These are phyloP conservation scores for Verticillium dahliae DNA, from an alignment of 2,329 filamentous ascomycete genomes.

Conservation along the genomic window DNA sequence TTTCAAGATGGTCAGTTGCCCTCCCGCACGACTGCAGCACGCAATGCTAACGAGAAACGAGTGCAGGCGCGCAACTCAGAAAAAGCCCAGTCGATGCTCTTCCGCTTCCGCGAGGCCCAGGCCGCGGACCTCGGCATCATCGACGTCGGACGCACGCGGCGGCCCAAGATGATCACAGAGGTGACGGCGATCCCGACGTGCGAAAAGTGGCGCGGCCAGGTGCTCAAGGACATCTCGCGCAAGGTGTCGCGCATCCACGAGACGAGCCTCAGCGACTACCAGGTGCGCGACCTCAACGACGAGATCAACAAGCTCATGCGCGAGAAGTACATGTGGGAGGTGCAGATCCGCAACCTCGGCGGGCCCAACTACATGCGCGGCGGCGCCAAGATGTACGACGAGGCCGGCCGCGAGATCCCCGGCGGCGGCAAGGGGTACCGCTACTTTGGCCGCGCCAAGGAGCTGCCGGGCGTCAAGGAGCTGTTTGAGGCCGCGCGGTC, in stretches of 20 bases:
- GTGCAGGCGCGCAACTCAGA: constrained; percentile 89
- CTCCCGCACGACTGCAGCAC: neutral
- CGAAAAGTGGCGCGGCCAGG: constrained; percentile 97
- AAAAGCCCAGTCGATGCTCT: constrained; percentile 99
- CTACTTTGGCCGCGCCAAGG: constrained; percentile 86
- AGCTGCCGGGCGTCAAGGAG: constrained; percentile 93
- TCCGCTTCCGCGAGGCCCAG: constrained; percentile 97
- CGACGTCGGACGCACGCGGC: constrained; percentile 81
- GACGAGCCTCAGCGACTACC: constrained; percentile 82
- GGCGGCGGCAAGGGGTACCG: constrained; percentile 84
- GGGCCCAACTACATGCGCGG: constrained; percentile 94
- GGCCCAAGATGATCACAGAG: constrained; percentile 85
- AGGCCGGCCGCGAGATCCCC: constrained; percentile 63
- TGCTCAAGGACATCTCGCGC: constrained; percentile 92
- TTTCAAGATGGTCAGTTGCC: neutral
- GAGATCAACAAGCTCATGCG: constrained; percentile 99
- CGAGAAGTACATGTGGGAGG: constrained; percentile 99
- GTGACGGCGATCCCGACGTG: constrained; percentile 78
- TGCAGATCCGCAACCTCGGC: constrained; percentile 91
- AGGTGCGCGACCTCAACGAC: constrained; percentile 96
- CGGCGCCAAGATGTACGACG: constrained; percentile 64
- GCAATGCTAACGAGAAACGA: neutral
- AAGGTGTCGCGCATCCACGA: constrained; percentile 98
- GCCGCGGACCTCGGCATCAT: constrained; percentile 94
- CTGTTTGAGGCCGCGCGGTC: constrained; percentile 71